Evolutionary conservation across 768 basidiomycete species (phyloP), one percentile per base, ranked within the genome.

Genomic region (Tylopilus plumbeoviolaceoides): DNA sequence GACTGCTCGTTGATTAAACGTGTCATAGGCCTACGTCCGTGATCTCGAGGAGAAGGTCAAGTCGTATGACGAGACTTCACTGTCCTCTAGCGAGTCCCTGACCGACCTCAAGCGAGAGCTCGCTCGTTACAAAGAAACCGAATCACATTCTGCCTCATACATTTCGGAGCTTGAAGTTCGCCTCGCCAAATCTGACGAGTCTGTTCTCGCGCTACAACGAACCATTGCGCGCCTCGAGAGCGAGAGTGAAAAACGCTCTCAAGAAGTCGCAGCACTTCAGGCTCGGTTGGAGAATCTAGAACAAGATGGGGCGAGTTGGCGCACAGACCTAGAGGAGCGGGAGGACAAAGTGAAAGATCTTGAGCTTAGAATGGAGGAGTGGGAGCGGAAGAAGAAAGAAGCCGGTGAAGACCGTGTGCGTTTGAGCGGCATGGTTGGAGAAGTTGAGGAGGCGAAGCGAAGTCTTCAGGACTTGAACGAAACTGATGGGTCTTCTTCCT

Each of bases 11-110:
- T 5, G 18, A n/a, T 51, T 6, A n/a, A 18, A 38, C 44, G 40
- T 33, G 14, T 14, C 10, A 44, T 64, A 95, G 92, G 88, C 88
- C 2, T 98, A 98, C 67, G 85, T 98, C 41, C 89, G 83, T 27
- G 95, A 98, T 66, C 76, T 98, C 30, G 95, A 99, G 70, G 85
- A 89, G 65, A 93, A 90, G 72, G 83, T 99, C 65, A 92, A 88
- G 72, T 71, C 78, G 5, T 89, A 86, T 63, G 85, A 92, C 59
- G 95, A 98, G 62, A 82, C 82, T 2, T 85, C 84, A 15, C 68
- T 89, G 35, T 78, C 80, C 10, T 89, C 90, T 18, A 86, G 79
- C 58, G 87, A 88, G 67, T 88, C 89, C 4, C 77, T 97, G 65
- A 78, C 78, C 23, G 92, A 95, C 55, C 78, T 98, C 48, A 85